phyloP scores from a whole-genome alignment of 352 stramenopile species.

The Phytophthora macrochlamydospora region DNA sequence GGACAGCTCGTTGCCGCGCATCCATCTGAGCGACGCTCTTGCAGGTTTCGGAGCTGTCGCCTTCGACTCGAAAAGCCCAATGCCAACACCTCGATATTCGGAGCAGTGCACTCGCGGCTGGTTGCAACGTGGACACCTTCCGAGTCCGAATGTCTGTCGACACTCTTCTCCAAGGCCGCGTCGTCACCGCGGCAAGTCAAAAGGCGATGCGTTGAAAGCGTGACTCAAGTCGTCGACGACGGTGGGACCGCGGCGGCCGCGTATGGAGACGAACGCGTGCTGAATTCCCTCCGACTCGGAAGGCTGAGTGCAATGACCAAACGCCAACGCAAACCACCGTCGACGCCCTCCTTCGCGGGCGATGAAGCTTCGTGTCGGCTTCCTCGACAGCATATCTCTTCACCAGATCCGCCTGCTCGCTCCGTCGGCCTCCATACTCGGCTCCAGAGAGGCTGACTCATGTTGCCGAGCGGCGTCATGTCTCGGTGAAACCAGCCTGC shows the following conservation, averaged over 20 bases:
- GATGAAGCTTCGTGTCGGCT: not conserved
- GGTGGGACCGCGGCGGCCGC: not conserved
- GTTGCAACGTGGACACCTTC: not conserved
- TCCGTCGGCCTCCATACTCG: not conserved
- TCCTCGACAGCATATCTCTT: constrained; percentile 5
- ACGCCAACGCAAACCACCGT: not conserved
- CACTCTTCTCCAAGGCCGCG: not conserved
- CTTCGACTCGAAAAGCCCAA: not conserved
- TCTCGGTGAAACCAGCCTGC: not conserved
- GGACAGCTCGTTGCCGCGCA: not conserved
- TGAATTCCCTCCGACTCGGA: not conserved
- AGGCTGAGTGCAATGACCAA: not conserved
- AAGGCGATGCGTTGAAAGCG: not conserved
- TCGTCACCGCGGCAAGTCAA: not conserved
- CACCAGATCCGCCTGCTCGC: constrained; percentile 4
- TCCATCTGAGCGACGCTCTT: not conserved
- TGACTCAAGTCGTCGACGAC: not conserved
- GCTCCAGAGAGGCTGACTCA: not conserved
- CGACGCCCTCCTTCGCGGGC: not conserved
- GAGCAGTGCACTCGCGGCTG: not conserved
- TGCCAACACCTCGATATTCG: not conserved
- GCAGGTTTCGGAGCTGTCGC: not conserved
- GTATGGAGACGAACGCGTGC: not conserved
- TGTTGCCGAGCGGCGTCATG: not conserved
- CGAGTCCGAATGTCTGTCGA: not conserved